These are phyloP conservation scores for Candida loeiensis DNA, from an alignment of 805 yeast genomes.

Conservation along the genomic window DNA sequence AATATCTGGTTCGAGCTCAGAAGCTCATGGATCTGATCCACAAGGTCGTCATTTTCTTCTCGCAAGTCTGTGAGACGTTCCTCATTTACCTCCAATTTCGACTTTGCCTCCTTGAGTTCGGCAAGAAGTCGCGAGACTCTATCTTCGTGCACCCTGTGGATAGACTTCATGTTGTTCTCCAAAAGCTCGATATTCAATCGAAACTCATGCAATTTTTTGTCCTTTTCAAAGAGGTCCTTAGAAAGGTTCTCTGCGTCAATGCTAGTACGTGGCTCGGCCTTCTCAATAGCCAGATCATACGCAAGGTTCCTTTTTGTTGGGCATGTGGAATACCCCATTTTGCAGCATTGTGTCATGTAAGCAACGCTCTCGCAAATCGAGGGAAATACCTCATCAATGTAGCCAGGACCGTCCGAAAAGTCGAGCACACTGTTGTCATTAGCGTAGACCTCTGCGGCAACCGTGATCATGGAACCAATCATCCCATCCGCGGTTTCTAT, in stretches of 20 bases:
- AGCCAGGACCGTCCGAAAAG: too few relatives aligned
- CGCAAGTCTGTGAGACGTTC: slow-evolving; percentile 17
- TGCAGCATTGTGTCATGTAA: too few relatives aligned
- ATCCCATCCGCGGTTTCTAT: background rate
- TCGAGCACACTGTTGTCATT: too few relatives aligned
- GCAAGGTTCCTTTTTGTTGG: too few relatives aligned
- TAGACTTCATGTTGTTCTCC: slow-evolving; percentile 39
- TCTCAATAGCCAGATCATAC: background rate
- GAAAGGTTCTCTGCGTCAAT: background rate
- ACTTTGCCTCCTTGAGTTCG: slow-evolving; percentile 9
- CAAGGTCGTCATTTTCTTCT: slow-evolving; percentile 19
- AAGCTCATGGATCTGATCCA: slow-evolving; percentile 24
- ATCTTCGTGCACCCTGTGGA: slow-evolving; percentile 26
- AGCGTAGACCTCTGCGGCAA: too few relatives aligned
- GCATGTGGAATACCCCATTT: background rate
- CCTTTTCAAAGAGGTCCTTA: slow-evolving; percentile 18
- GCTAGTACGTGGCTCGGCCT: background rate
- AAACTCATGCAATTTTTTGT: slow-evolving; percentile 38
- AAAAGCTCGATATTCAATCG: slow-evolving; percentile 43
- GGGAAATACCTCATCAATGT: too few relatives aligned
- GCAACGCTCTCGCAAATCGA: too few relatives aligned
- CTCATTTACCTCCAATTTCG: slow-evolving; percentile 17
- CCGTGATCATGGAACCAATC: too few relatives aligned
- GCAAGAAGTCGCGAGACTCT: slow-evolving; percentile 18
- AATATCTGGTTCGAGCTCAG: slow-evolving; percentile 18